Evolutionary conservation across 1,139 yeast genomes (phyloP), one percentile per base, ranked within the genome.

Genomic region (Nadsonia starkeyi-henricii): DNA sequence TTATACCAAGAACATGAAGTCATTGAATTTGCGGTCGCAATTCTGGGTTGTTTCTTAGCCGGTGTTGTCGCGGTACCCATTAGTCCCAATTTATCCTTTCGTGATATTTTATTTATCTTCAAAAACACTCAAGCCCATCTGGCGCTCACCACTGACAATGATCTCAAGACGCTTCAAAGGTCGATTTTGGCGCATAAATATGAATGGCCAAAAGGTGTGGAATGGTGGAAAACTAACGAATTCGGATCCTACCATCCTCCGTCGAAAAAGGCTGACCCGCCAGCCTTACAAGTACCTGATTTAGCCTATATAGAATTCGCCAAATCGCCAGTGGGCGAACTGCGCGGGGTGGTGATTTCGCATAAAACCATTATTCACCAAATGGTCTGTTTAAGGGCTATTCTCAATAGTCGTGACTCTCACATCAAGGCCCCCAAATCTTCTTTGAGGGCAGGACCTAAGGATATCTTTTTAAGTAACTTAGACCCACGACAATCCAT

Each of bases 61-160:
- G 96, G 95, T 1, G 85, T 86, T 41, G 89, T 93, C 1, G 97
- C 97, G 0, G 93, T 93, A 12, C 98, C 98, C 0, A 78, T 88
- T 44, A 84, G 85, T 48, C 82, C 88, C 47, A 83, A 83, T 48
- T 61, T 67, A 1, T 72, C 77, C 15, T 78, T 82, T 43, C 73
- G 78, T 21, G 95, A 86, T 55, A 79, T 85, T 48, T 71, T 79
- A 20, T 81, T 78, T 52, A 83, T 89, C 42, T 75, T 91, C 61
- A 75, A 75, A 47, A 72, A 77, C 45, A 85, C 97, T 0, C 85
- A 81, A 52, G 74, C 94, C 0, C 88, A 83, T 60, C 68, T 85
- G 51, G 81, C 89, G 46, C 68, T 93, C 42, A 81, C 88, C 53
- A 85, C 96, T 0, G 96, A 89, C 45, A 68, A 80, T 1, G 85